Conservation (phyloP, 805 yeast genomes). For the Nakazawaea pomicola region DNA sequence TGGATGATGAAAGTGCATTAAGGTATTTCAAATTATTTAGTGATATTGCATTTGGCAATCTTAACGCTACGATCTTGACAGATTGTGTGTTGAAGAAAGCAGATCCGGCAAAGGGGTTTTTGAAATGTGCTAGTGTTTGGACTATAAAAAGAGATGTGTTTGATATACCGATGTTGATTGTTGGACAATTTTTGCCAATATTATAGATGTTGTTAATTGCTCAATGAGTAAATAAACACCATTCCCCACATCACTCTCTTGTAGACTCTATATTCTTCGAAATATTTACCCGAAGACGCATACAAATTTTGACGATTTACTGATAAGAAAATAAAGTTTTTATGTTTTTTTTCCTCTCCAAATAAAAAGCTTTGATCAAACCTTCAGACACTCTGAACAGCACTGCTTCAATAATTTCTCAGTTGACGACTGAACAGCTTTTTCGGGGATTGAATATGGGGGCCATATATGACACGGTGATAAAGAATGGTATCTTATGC, state of each 20-base stretch:
- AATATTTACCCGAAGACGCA: no score
- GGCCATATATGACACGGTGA: slow-evolving; percentile 5
- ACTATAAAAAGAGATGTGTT: slow-evolving; percentile 80
- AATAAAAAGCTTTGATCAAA: no score
- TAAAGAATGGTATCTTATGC: slow-evolving; percentile 11
- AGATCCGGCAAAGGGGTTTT: slow-evolving; percentile 23
- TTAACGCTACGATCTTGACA: slow-evolving; percentile 47
- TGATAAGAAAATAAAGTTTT: no score
- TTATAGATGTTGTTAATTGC: slow-evolving; percentile 19
- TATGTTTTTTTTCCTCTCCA: no score
- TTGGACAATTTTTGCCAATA: slow-evolving; percentile 76
- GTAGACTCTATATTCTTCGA: no score
- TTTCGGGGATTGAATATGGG: neutral
- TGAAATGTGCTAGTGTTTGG: slow-evolving; percentile 75
- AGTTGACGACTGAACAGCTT: neutral
- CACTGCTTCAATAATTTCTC: no score
- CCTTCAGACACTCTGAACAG: no score
- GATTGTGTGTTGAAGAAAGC: slow-evolving; percentile 40
- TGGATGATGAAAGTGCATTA: slow-evolving; percentile 75
- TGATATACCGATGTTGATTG: slow-evolving; percentile 78
- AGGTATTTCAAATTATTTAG: slow-evolving; percentile 71
- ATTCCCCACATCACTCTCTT: no score
- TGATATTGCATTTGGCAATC: slow-evolving; percentile 64
- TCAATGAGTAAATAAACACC: neutral
- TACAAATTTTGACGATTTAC: no score